phyloP scores from a whole-genome alignment of 1,139 yeast species.

The Taphrina communis region DNA sequence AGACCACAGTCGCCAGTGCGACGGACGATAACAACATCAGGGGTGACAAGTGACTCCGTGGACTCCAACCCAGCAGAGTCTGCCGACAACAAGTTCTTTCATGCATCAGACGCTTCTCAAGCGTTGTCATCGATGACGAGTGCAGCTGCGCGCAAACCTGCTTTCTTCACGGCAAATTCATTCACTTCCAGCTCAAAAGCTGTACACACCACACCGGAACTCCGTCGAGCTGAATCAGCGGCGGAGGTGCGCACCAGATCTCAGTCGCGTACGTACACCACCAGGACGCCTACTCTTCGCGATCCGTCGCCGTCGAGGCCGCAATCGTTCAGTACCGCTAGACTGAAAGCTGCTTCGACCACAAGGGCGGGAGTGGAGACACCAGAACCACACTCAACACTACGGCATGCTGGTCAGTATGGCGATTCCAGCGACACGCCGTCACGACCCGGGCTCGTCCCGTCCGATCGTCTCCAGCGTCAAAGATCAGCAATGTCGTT shows the following conservation, averaged over 20 bases:
- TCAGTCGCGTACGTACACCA: neutral
- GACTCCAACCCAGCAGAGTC: neutral
- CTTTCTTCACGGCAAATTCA: conserved; percentile 34
- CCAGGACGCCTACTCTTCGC: conserved; percentile 4
- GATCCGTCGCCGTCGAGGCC: conserved; percentile 9
- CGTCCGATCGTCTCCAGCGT: neutral
- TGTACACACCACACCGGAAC: conserved; percentile 1
- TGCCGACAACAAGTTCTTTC: conserved; percentile 19
- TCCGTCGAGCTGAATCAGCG: conserved; percentile 28
- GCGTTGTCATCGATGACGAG: neutral
- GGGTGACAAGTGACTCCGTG: neutral
- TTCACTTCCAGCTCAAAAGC: conserved; percentile 14
- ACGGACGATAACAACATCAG: neutral
- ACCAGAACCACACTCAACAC: neutral
- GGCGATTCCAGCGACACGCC: conserved; percentile 1
- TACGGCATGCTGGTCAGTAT: neutral
- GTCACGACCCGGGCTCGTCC: conserved; percentile 1
- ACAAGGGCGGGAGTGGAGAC: neutral
- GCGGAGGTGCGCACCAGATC: neutral
- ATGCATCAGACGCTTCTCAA: conserved; percentile 19
- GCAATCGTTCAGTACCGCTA: neutral
- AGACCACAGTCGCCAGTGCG: conserved; percentile 33
- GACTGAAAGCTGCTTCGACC: neutral
- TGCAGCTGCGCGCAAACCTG: conserved; percentile 8
- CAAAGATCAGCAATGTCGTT: conserved; percentile 7